phyloP scores from a whole-genome alignment of 192 early-diverging fungal genomes.

The Coemansia sp. region DNA sequence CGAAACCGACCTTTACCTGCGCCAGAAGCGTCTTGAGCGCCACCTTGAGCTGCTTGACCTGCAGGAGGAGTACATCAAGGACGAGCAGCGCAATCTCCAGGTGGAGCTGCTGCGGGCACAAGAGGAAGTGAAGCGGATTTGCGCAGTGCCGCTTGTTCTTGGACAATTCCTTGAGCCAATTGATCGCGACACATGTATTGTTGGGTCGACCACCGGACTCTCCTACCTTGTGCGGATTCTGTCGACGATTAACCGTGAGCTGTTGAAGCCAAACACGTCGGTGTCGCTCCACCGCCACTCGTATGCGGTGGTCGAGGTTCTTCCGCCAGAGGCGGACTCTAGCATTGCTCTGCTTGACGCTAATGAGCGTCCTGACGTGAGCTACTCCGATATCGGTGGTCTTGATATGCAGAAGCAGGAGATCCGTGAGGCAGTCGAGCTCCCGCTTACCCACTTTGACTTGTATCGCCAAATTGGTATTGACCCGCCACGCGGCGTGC shows the following conservation, averaged over 20 bases:
- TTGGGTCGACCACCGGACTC: slow-evolving; percentile 88
- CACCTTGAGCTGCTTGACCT: slow-evolving; percentile 94
- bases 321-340: slow-evolving; percentile 94
- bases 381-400: slow-evolving; percentile 81
- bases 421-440: slow-evolving; percentile 93
- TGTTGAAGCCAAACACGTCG: slow-evolving; percentile 90
- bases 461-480: slow-evolving; percentile 98
- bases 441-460: slow-evolving; percentile 97
- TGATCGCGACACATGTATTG: slow-evolving; percentile 95
- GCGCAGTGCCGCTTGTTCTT: slow-evolving; percentile 96
- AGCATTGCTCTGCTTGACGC: slow-evolving; percentile 84
- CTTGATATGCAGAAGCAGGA: slow-evolving; percentile 92
- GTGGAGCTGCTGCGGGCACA: slow-evolving; percentile 91
- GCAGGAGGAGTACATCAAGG: slow-evolving; percentile 99
- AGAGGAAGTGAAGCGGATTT: slow-evolving; percentile 98
- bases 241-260: slow-evolving; percentile 94
- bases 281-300: slow-evolving; percentile 97
- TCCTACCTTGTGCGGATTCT: slow-evolving; percentile 94
- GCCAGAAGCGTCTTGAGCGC: slow-evolving; percentile 90
- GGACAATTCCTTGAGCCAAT: slow-evolving; percentile 99
- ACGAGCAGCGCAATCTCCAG: slow-evolving; percentile 97
- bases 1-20: slow-evolving; percentile 88
- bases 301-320: slow-evolving; percentile 93
- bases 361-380: slow-evolving; percentile 79
- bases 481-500: slow-evolving; percentile 97